A percentile compares a stretch with the other conserved stretches of the same genome.
phyloP scores from a whole-genome alignment of 1,139 yeast species.

The Meyerozyma elateridarum region DNA sequence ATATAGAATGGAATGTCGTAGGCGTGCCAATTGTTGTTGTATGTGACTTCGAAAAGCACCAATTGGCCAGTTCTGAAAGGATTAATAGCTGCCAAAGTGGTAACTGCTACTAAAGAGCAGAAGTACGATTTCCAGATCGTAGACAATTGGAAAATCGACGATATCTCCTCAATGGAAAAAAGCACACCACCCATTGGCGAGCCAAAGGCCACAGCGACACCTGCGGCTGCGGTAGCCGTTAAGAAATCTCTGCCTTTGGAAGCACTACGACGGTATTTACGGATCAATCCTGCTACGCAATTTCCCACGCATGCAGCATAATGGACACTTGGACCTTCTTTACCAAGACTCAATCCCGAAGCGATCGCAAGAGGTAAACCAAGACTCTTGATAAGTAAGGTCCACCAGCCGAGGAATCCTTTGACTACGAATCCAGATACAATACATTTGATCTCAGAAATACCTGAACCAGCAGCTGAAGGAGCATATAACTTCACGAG shows the following conservation, averaged over 20 bases:
- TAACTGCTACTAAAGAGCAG: constrained; percentile 84
- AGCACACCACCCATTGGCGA: constrained; percentile 72
- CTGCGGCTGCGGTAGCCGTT: constrained; percentile 63
- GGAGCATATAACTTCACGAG: constrained; percentile 76
- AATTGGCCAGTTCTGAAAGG: constrained; percentile 95
- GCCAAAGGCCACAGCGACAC: constrained; percentile 73
- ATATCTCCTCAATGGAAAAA: constrained; percentile 70
- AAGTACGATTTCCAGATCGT: constrained; percentile 91
- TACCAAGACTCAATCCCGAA: constrained; percentile 75
- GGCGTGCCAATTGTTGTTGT: constrained; percentile 81
- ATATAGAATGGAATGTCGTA: constrained; percentile 81
- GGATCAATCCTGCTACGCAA: constrained; percentile 52
- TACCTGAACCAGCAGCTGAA: constrained; percentile 94
- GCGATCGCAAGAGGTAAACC: constrained; percentile 86
- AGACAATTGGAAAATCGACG: constrained; percentile 64
- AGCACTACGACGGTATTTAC: constrained; percentile 40
- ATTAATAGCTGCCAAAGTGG: constrained; percentile 68
- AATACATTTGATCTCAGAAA: constrained; percentile 92
- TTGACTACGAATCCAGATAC: constrained; percentile 84
- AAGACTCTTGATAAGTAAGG: constrained; percentile 69
- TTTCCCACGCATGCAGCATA: constrained; percentile 82
- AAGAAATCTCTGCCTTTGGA: constrained; percentile 52
- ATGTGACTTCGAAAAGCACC: constrained; percentile 84
- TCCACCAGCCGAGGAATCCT: constrained; percentile 71
- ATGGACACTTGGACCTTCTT: constrained; percentile 85